phyloP scores from a whole-genome alignment of 768 basidiomycete genomes.

The Suillus variegatus region DNA sequence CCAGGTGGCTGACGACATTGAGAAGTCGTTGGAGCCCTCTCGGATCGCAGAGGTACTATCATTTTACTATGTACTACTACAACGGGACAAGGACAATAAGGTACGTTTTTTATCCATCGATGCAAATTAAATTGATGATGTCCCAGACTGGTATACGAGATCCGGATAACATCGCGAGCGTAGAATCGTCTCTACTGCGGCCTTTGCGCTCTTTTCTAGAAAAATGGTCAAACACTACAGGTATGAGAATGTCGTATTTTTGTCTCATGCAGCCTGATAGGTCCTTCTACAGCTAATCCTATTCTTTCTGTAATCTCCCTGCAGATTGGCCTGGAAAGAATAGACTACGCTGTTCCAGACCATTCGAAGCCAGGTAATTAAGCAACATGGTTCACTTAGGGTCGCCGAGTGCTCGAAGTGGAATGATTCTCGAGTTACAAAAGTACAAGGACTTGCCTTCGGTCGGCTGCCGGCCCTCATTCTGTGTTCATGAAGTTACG shows the following conservation, averaged over 20 bases:
- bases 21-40: slow-evolving; percentile 56
- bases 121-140: slow-evolving; percentile 1
- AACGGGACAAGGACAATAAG: slow-evolving; percentile 56
- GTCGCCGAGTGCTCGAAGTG: neutral
- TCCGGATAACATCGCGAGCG: slow-evolving; percentile 40
- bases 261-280: neutral
- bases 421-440: neutral
- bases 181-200: slow-evolving; percentile 46
- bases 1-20: slow-evolving; percentile 45
- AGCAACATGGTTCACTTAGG: neutral
- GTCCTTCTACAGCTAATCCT: neutral
- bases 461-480: no score
- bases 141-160: slow-evolving; percentile 55
- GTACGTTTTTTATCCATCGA: slow-evolving; percentile 34
- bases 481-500: no score
- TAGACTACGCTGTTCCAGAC: slow-evolving; percentile 42
- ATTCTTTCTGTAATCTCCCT: slow-evolving; percentile 45
- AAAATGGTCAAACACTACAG: slow-evolving; percentile 34
- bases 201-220: slow-evolving; percentile 44
- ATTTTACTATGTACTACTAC: slow-evolving; percentile 66
- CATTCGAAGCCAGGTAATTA: slow-evolving; percentile 12
- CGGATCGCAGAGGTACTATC: slow-evolving; percentile 67
- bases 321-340: slow-evolving; percentile 49
- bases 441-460: no score
- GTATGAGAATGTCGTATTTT: slow-evolving; percentile 20